A percentile compares a stretch with the other conserved stretches of the same genome.
phyloP scores from a whole-genome alignment of 2,329 filamentous ascomycete species.

The Monosporascus sp. region DNA sequence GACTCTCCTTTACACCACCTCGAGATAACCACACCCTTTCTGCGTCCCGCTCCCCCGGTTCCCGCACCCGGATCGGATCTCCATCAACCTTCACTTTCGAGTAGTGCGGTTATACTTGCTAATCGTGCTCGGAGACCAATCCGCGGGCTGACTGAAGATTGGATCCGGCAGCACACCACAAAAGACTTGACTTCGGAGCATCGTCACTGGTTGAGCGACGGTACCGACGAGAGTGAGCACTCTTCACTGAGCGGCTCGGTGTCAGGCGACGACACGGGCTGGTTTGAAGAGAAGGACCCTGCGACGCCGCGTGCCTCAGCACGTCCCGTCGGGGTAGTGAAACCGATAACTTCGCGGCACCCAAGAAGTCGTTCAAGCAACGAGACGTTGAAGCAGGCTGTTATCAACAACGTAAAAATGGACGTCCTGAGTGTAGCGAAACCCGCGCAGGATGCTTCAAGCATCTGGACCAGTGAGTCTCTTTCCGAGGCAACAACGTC shows the following conservation, averaged over 20 bases:
- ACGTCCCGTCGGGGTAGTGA: slow-evolving; percentile 23
- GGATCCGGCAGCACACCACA: slow-evolving; percentile 82
- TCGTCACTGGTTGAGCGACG: slow-evolving; percentile 80
- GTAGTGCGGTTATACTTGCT: slow-evolving; percentile 56
- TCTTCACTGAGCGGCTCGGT: slow-evolving; percentile 68
- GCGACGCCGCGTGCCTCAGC: slow-evolving; percentile 42
- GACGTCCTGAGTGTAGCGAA: slow-evolving; percentile 18
- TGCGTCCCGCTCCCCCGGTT: slow-evolving; percentile 49
- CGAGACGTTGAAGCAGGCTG: slow-evolving; percentile 47
- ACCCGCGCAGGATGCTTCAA: slow-evolving; percentile 20
- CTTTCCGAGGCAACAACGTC: slow-evolving; percentile 16
- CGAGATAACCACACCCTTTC: slow-evolving; percentile 56
- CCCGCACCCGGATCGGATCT: slow-evolving; percentile 32
- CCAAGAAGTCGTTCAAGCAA: slow-evolving; percentile 47
- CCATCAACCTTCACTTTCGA: slow-evolving; percentile 29
- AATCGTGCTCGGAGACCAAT: slow-evolving; percentile 56
- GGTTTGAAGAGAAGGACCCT: slow-evolving; percentile 43
- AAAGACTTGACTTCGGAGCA: slow-evolving; percentile 63
- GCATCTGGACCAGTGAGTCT: slow-evolving; percentile 23
- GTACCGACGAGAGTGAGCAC: slow-evolving; percentile 65
- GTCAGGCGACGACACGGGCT: slow-evolving; percentile 41
- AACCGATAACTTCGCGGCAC: slow-evolving; percentile 28
- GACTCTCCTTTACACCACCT: slow-evolving; percentile 57
- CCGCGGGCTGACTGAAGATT: slow-evolving; percentile 70
- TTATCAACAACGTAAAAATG: slow-evolving; percentile 23